Percentiles rank a stretch among this genome's conserved stretches.
These are phyloP conservation scores for Castanea mollissima DNA, from an alignment of 306 rosid genomes.

Conservation along the genomic window DNA sequence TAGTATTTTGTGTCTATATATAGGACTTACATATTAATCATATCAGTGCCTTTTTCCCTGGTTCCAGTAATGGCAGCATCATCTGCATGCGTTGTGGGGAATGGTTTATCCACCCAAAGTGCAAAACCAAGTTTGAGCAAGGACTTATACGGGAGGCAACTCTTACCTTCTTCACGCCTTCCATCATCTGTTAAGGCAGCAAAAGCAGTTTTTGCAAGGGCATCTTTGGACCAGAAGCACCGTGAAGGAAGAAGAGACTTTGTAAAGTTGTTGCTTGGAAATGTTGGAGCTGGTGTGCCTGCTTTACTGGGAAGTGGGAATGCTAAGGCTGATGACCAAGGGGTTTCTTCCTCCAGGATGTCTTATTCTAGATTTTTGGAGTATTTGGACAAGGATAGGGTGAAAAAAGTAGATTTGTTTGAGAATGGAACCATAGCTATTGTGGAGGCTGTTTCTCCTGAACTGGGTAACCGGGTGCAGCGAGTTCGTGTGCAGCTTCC, in stretches of 20 bases:
- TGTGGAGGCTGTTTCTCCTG: constrained; percentile 93
- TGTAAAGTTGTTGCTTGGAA: constrained; percentile 69
- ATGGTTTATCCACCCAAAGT: constrained; percentile 48
- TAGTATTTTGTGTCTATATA: neutral
- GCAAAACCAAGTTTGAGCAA: constrained; percentile 49
- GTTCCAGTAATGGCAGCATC: constrained; percentile 67
- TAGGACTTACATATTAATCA: neutral
- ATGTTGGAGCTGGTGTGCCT: constrained; percentile 61
- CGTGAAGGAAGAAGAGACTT: constrained; percentile 80
- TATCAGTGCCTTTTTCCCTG: neutral
- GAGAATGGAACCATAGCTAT: constrained; percentile 91
- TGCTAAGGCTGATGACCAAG: constrained; percentile 91
- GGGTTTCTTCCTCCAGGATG: constrained; percentile 88
- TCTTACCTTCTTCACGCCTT: constrained; percentile 37
- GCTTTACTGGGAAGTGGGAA: constrained; percentile 61
- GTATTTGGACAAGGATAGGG: constrained; percentile 89
- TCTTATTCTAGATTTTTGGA: constrained; percentile 96
- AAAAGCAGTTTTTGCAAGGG: constrained; percentile 42
- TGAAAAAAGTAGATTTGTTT: constrained; percentile 82
- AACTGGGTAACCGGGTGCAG: constrained; percentile 84
- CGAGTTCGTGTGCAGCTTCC: constrained; percentile 96
- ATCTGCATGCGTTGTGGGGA: constrained; percentile 78
- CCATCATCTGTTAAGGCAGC: constrained; percentile 42
- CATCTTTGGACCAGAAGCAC: constrained; percentile 53
- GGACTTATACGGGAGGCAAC: constrained; percentile 49